Conservation (phyloP, 768 basidiomycete species). For the Podaxis mareebaensis region DNA sequence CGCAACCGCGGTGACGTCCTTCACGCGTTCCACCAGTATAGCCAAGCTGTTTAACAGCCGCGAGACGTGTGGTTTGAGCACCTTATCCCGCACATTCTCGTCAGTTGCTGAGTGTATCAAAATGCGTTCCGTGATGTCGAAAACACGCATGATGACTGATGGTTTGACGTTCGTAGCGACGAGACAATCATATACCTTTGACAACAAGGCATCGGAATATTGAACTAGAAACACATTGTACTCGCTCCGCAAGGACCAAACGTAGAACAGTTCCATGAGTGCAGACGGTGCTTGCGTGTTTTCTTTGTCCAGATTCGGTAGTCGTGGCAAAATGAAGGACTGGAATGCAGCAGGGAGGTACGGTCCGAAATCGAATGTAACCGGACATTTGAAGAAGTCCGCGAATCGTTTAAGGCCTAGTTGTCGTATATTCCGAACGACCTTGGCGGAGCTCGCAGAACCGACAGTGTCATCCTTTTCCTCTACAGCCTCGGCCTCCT, state of each 20-base stretch:
- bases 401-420: constrained; percentile 83
- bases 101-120: constrained; percentile 56
- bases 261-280: constrained; percentile 79
- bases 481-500: constrained; percentile 27
- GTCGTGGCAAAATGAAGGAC: constrained; percentile 79
- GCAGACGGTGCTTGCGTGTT: constrained; percentile 93
- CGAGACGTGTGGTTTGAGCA: constrained; percentile 72
- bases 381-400: constrained; percentile 81
- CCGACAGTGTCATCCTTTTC: constrained; percentile 33
- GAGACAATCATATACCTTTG: constrained; percentile 81
- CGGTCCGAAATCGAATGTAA: constrained; percentile 71
- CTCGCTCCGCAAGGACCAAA: constrained; percentile 65
- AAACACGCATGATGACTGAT: constrained; percentile 72
- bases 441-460: constrained; percentile 31
- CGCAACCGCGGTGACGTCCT: constrained; percentile 47
- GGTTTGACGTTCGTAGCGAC: constrained; percentile 86
- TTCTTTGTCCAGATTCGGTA: constrained; percentile 72
- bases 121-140: constrained; percentile 82
- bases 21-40: constrained; percentile 63
- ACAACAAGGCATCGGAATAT: constrained; percentile 67
- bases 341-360: constrained; percentile 70
- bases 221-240: constrained; percentile 66
- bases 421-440: constrained; percentile 70
- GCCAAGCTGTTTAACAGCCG: constrained; percentile 73
- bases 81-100: constrained; percentile 43